Base-by-base conservation (phyloP, 1,284 basidiomycete species). In the Melampsora larici-populina region DNA sequence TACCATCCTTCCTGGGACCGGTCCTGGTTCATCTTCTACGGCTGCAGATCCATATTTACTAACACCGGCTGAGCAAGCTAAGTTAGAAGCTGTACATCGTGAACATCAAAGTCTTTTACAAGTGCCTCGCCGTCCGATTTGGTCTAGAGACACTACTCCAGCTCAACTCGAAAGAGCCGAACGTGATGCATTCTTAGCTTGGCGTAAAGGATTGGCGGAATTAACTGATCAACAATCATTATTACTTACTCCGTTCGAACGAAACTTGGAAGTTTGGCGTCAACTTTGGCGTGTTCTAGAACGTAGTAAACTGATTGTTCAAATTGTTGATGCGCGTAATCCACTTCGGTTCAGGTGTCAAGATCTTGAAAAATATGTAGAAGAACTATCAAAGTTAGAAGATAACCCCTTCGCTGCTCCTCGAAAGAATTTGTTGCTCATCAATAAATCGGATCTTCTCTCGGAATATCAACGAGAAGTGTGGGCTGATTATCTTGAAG, bases 401-500 rank as follows among this genome's bases (percentile, higher is more conserved):
- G 24, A 36, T 33, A 7, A 33, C 29, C 81, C 13, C 55, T 18
- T 24, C 76, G 58, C 65, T 62, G 31, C 46, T 58, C 33, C 67
- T 26, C 87, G 95, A 81, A 89, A 87, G 82, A 92, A 88, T 81
- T 85, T 99, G 81, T 85, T 99, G 58, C 87, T 99, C 74, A 92
- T 99, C 84, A 99, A 99, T 85, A 99, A 99, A 85, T 89, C 96
- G 2, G 97, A 99, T 86, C 85, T 99, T 69, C 85, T 99, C 79
- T 97, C 93, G 18, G 87, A 88, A 8, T 88, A 90, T 78, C 97
- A 99, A 86, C 89, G 90, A 79, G 86, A 86, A 71, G 83, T 86
- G 75, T 99, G 97, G 97, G 96, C 96, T 36, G 90, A 95, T 81
- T 94, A 97, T 84, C 97, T 99, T 82, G 94, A 97, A 79, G 82